phyloP scores from a whole-genome alignment of 495 filamentous ascomycete genomes.

The Podospora tetraspora region DNA sequence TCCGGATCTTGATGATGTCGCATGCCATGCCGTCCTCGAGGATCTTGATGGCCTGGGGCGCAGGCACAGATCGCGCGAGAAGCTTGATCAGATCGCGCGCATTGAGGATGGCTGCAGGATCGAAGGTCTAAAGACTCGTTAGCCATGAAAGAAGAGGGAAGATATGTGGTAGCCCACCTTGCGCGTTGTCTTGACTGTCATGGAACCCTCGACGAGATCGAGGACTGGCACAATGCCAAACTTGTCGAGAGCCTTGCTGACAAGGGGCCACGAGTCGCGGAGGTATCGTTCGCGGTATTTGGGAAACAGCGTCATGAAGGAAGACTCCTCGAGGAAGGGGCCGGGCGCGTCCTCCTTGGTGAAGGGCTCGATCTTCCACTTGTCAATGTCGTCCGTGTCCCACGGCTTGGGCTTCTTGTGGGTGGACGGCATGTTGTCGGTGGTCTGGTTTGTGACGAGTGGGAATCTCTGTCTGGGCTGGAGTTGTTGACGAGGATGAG shows the following conservation, averaged over 20 bases:
- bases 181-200: slow-evolving; percentile 91
- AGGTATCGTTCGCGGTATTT: slow-evolving; percentile 97
- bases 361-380: slow-evolving; percentile 92
- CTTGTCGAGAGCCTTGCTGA: slow-evolving; percentile 76
- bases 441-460: background rate
- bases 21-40: slow-evolving; percentile 83
- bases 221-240: slow-evolving; percentile 79
- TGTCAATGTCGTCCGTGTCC: slow-evolving; percentile 97
- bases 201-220: slow-evolving; percentile 91
- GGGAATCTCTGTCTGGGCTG: background rate
- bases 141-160: background rate
- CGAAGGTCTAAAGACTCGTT: slow-evolving; percentile 60
- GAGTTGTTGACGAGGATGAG: background rate
- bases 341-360: slow-evolving; percentile 81
- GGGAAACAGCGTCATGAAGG: slow-evolving; percentile 87
- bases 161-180: slow-evolving; percentile 17
- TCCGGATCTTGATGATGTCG: slow-evolving; percentile 91
- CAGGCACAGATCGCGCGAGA: slow-evolving; percentile 84
- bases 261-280: slow-evolving; percentile 80
- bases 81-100: slow-evolving; percentile 92
- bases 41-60: slow-evolving; percentile 88
- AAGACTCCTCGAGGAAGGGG: slow-evolving; percentile 81
- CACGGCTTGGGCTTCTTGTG: slow-evolving; percentile 93
- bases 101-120: slow-evolving; percentile 91
- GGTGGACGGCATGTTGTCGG: slow-evolving; percentile 73